Evolutionary conservation across 257 asterid species (phyloP), one percentile per base, ranked within the genome.

Genomic region (Solanum chiquidenum): DNA sequence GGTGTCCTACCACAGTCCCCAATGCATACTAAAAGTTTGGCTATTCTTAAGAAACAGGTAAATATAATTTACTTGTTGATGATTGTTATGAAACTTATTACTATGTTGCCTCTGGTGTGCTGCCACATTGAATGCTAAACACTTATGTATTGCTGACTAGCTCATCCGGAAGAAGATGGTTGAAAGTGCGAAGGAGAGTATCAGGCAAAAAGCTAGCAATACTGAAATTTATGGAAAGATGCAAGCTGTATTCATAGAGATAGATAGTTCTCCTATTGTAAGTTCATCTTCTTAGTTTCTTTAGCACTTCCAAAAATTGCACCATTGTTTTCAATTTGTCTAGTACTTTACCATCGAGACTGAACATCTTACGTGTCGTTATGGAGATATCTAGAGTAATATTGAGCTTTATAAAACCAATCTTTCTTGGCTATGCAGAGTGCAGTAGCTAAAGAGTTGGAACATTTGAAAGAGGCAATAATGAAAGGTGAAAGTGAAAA

Each of bases 1-100:
- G 97, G 97, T 14, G 97, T 94, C 40, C 87, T 94, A 80, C 97
- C 95, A 0, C 95, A 94, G 68, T 94, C 97, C 42, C 95, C 97
- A 25, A 93, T 93, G 97, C 97, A 93, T 46, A 92, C 94, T 1
- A 94, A 89, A 68, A 94, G 93, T 71, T 86, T 94, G 84, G 94
- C 93, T 20, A 91, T 93, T 87, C 93, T 94, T 7, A 88, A 89
- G 38, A 91, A 87, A 82, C 93, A 92, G 94, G 92, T 92, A 29
- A 11, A 86, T 20, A 21, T 31, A 49, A 12, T 27, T n/a, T 74
- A 64, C 8, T 9, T 8, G n/a, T 25, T 4, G 27, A 9, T 86
- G 74, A 21, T 9, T 18, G 27, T 64, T 16, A 3, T 23, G 25
- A 7, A 6, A n/a, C 13, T n/a, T 20, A 34, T 27, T 23, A 38